These are phyloP conservation scores for Candida hungchunana DNA, from an alignment of 805 yeast species.

Conservation along the genomic window DNA sequence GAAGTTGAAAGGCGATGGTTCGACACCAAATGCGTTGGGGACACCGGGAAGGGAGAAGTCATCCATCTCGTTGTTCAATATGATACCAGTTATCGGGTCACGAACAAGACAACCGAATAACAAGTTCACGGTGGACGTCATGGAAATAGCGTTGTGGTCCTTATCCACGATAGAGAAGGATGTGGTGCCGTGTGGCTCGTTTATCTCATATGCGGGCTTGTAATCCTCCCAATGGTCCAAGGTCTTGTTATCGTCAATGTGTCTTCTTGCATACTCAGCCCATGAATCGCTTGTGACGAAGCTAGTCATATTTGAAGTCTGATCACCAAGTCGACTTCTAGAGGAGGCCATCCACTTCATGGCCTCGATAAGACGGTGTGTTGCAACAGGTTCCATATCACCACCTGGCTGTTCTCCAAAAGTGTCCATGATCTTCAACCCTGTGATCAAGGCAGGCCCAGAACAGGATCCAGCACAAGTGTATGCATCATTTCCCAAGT, in stretches of 20 bases:
- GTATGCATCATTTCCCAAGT: conserved; percentile 41
- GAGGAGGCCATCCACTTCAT: conserved; percentile 95
- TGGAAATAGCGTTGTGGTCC: conserved; percentile 70
- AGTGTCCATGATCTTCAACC: conserved; percentile 58
- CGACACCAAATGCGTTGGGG: conserved; percentile 72
- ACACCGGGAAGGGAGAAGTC: conserved; percentile 76
- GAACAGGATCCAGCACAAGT: conserved; percentile 73
- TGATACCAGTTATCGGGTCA: conserved; percentile 77
- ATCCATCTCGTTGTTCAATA: conserved; percentile 90
- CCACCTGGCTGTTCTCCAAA: conserved; percentile 37
- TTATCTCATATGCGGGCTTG: conserved; percentile 70
- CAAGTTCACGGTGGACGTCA: conserved; percentile 87
- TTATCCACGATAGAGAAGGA: conserved; percentile 79
- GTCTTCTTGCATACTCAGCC: conserved; percentile 45
- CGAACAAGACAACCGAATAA: conserved; percentile 79
- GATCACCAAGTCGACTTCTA: conserved; percentile 83
- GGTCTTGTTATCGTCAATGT: conserved; percentile 57
- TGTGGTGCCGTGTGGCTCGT: conserved; percentile 87
- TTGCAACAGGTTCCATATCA: conserved; percentile 44
- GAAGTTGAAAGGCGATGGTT: conserved; percentile 78
- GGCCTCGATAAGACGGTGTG: conserved; percentile 72
- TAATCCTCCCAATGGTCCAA: conserved; percentile 64
- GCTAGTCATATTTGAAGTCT: conserved; percentile 33
- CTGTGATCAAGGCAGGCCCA: conserved; percentile 79
- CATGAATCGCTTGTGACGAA: conserved; percentile 43